phyloP scores from a whole-genome alignment of 139 green algal species.

The Ettlia oleoabundans region DNA sequence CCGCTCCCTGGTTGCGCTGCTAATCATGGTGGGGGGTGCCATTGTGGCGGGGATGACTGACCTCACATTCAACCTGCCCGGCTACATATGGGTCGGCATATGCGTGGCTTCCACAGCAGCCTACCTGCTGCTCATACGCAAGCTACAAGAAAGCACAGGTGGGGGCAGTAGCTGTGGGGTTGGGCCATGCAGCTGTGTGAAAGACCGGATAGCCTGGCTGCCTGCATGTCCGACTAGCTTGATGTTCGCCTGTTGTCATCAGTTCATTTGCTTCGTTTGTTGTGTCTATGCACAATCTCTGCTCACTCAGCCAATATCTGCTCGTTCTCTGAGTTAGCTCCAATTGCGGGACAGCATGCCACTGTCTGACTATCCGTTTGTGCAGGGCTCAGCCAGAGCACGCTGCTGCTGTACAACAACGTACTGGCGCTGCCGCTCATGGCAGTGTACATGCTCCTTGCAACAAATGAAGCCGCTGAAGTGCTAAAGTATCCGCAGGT shows the following conservation, averaged over 20 bases:
- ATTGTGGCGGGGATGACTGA: constrained; percentile 54
- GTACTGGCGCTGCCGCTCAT: constrained; percentile 61
- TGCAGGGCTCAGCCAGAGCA: constrained; percentile 48
- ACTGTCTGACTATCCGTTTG: neutral
- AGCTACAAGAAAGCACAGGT: constrained; percentile 51
- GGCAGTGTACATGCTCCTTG: constrained; percentile 41
- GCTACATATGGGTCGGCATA: constrained; percentile 60
- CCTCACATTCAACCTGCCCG: constrained; percentile 52
- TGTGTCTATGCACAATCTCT: no score
- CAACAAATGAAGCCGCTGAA: constrained; percentile 46
- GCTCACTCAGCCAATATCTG: no score
- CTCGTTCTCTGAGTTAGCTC: no score
- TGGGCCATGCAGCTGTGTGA: no score
- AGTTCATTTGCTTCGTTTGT: no score
- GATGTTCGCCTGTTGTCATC: no score
- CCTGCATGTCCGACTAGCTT: no score
- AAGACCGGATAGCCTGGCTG: no score
- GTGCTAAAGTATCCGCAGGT: constrained; percentile 34
- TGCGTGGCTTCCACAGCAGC: constrained; percentile 59
- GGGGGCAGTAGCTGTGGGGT: neutral
- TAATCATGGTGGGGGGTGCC: constrained; percentile 54
- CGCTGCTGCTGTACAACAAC: constrained; percentile 68
- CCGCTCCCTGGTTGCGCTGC: constrained; percentile 34
- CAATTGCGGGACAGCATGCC: no score
- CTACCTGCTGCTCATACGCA: constrained; percentile 61